These are phyloP conservation scores for Penicillium verrucosum DNA, from an alignment of 2,329 filamentous ascomycete genomes.

Conservation along the genomic window DNA sequence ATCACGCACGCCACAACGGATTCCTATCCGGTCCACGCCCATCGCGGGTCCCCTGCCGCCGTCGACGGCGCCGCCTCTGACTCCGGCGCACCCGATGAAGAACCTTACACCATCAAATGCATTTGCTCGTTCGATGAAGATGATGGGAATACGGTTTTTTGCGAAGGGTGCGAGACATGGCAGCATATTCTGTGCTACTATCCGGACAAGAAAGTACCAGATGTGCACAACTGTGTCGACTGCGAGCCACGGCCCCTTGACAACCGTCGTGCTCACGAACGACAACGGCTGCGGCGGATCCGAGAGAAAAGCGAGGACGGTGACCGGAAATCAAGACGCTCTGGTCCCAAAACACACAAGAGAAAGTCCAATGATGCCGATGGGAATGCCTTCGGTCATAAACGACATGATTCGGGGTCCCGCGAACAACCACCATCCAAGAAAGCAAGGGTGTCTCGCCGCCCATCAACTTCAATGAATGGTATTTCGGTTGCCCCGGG, in stretches of 20 bases:
- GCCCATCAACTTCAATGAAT: conserved; percentile 70
- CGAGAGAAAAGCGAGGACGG: conserved; percentile 57
- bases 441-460: conserved; percentile 78
- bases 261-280: conserved; percentile 68
- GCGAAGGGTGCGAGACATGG: conserved; percentile 94
- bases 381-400: conserved; percentile 51
- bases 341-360: conserved; percentile 76
- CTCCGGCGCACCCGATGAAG: conserved; percentile 42
- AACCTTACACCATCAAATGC: conserved; percentile 88
- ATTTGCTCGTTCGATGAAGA: conserved; percentile 92
- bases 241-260: conserved; percentile 79
- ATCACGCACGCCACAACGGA: conserved; percentile 49
- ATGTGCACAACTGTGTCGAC: conserved; percentile 81
- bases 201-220: conserved; percentile 68
- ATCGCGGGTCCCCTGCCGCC: conserved; percentile 41
- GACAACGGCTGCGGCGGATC: conserved; percentile 62
- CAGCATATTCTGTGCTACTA: conserved; percentile 99
- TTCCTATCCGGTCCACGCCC: conserved; percentile 46
- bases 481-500: conserved; percentile 65
- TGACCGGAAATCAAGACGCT: conserved; percentile 71
- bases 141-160: conserved; percentile 96
- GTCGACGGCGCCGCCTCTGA: conserved; percentile 44
- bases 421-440: conserved; percentile 62
- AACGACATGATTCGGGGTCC: conserved; percentile 55
- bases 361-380: conserved; percentile 73